phyloP scores from a whole-genome alignment of 768 basidiomycete species.

The Trametes meyenii region DNA sequence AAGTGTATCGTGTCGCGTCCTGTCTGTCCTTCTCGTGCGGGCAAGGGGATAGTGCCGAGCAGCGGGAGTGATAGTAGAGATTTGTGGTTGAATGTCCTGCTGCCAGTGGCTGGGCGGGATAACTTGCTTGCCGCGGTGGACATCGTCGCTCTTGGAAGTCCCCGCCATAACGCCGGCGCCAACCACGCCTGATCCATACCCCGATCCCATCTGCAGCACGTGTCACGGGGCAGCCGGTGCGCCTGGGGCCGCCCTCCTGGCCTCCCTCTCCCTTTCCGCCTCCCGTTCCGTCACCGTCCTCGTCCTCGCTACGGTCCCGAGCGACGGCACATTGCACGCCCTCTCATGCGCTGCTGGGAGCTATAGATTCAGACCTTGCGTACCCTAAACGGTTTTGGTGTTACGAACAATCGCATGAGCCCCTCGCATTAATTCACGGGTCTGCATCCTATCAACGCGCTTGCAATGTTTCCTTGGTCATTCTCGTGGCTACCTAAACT shows the following conservation, averaged over 20 bases:
- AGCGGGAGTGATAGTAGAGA: no score
- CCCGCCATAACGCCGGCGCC: background rate
- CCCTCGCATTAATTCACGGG: no score
- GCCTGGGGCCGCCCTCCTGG: constrained; percentile 7
- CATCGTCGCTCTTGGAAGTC: background rate
- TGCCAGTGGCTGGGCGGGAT: no score
- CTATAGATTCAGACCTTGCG: constrained; percentile 1
- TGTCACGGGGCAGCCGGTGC: constrained; percentile 5
- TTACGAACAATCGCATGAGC: no score
- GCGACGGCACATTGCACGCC: background rate
- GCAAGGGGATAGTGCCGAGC: no score
- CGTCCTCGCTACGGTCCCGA: background rate
- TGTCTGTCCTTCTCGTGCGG: no score
- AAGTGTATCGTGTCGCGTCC: no score
- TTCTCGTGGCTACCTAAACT: constrained; percentile 54
- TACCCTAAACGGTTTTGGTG: no score
- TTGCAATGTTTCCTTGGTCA: constrained; percentile 38
- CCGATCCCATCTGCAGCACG: constrained; percentile 7
- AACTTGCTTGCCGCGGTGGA: no score
- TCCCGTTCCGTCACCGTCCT: background rate
- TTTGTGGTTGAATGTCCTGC: no score
- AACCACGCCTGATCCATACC: background rate
- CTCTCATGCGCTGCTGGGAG: constrained; percentile 7
- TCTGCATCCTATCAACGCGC: background rate
- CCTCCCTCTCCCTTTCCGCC: constrained; percentile 13